Evolutionary conservation across 78 protist genomes (phyloP), one percentile per base, ranked within the genome.

Genomic region (Pigoraptor vietnamica): DNA sequence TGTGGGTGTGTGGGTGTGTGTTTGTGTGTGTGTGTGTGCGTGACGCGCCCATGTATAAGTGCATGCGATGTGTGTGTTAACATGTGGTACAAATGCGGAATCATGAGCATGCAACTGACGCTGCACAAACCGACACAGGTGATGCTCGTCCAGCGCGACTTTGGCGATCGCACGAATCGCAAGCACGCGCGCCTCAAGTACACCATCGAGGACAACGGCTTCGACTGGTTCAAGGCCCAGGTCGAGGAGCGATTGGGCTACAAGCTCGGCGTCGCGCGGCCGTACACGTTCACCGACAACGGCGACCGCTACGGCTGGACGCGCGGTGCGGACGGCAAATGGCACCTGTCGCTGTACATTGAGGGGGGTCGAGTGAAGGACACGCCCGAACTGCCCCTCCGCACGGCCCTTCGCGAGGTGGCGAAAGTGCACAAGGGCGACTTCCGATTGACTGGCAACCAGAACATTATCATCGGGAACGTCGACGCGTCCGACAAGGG

Each of bases 101-200:
- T n/a, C n/a, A n/a, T n/a, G n/a, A n/a, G n/a, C n/a, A n/a, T n/a
- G n/a, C n/a, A n/a, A n/a, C n/a, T n/a, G n/a, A n/a, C n/a, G n/a
- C n/a, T n/a, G n/a, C n/a, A n/a, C n/a, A n/a, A n/a, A n/a, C n/a
- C n/a, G n/a, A n/a, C n/a, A n/a, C n/a, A 55, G 39, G 92, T 94
- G 37, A 48, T 94, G 90, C 40, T 79, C 37, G 89, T 89, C 29
- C 96, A 95, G 92, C 93, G 97, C 36, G 97, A 96, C 92, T 86
- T 92, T 55, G 97, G 97, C 56, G 95, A 96, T 92, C 92, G 97
- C n/a, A 86, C 83, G 88, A 94, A 93, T 90, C 56, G 92, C 67
- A 87, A 92, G 81, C 96, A 91, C 38, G 94, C 94, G 10, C 88
- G 93, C 29, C 88, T 93, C 88, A 94, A 92, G 40, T 94, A 92